Evolutionary conservation across 73 alveolate genomes (phyloP).

Genomic region (Paramecium sonneborni): DNA sequence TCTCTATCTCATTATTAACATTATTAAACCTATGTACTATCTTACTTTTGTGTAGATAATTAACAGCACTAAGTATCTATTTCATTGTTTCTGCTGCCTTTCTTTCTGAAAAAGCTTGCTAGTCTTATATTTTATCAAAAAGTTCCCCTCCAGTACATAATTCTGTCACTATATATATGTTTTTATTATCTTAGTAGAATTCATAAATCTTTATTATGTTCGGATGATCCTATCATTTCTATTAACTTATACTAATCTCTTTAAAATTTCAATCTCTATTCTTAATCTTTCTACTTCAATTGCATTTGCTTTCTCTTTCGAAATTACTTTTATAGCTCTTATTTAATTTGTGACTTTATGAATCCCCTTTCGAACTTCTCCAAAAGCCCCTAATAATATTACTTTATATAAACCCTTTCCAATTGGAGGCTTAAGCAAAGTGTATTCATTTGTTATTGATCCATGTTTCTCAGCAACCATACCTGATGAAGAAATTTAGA

Average conservation of each 20-base stretch:
- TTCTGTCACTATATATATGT: constrained; percentile 86
- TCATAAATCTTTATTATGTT: constrained; percentile 91
- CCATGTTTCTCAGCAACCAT: constrained; percentile 60
- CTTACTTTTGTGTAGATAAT: constrained; percentile 83
- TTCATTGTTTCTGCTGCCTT: constrained; percentile 84
- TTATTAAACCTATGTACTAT: constrained; percentile 78
- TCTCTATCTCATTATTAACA: constrained; percentile 63
- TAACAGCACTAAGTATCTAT: constrained; percentile 84
- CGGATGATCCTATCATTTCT: constrained; percentile 82
- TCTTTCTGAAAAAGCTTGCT: constrained; percentile 83
- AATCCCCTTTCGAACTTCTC: constrained; percentile 45
- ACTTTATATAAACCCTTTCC: neutral
- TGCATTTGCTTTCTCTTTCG: constrained; percentile 6
- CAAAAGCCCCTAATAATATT: constrained; percentile 49
- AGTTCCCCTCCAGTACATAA: constrained; percentile 91
- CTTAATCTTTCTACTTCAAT: constrained; percentile 15
- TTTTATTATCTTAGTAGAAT: constrained; percentile 86
- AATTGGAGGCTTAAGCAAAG: constrained; percentile 43
- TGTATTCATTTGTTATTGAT: constrained; percentile 20
- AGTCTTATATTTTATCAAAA: constrained; percentile 78
- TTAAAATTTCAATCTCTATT: constrained; percentile 30
- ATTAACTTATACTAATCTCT: constrained; percentile 68
- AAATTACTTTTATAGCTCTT: constrained; percentile 48
- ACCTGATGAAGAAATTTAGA: neutral
- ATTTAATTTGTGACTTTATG: neutral